phyloP scores from a whole-genome alignment of 176 grass and related monocot species.

The Rhipidocladum racemiflorum region DNA sequence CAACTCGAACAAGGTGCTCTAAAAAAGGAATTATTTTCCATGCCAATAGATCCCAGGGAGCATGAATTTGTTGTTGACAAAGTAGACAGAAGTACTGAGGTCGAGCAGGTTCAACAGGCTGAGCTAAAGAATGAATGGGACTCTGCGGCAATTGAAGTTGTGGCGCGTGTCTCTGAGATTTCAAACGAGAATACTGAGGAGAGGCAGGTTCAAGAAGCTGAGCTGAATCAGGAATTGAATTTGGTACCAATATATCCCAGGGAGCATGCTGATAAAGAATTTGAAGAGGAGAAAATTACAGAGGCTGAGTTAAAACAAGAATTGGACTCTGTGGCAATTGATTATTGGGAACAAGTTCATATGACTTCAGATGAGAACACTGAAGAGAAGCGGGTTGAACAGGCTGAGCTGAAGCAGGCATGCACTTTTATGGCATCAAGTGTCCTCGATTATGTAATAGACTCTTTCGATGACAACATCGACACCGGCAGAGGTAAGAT shows the following conservation, averaged over 20 bases:
- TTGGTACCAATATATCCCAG: neutral
- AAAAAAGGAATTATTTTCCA: slow-evolving; percentile 14
- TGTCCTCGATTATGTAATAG: neutral
- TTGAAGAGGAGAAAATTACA: slow-evolving; percentile 28
- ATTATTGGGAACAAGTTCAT: slow-evolving; percentile 25
- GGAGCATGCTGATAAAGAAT: slow-evolving; percentile 36
- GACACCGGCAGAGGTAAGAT: slow-evolving; percentile 35
- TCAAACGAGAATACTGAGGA: neutral
- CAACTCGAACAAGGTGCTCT: slow-evolving; percentile 17
- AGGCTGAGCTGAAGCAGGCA: slow-evolving; percentile 17
- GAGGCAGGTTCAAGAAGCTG: neutral
- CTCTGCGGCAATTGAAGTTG: slow-evolving; percentile 7
- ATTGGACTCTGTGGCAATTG: neutral
- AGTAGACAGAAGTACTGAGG: slow-evolving; percentile 21
- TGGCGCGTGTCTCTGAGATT: neutral
- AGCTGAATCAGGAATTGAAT: slow-evolving; percentile 22
- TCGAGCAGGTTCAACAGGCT: slow-evolving; percentile 17
- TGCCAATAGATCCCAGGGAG: neutral
- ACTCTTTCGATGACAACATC: slow-evolving; percentile 7
- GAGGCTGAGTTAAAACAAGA: slow-evolving; percentile 40
- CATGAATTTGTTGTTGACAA: slow-evolving; percentile 34
- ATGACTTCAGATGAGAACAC: slow-evolving; percentile 18
- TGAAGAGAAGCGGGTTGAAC: slow-evolving; percentile 15
- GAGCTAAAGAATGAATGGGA: neutral
- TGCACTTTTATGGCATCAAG: neutral